These are phyloP conservation scores for Oryza nivara DNA, from an alignment of 176 grass and related monocot genomes.

Conservation along the genomic window DNA sequence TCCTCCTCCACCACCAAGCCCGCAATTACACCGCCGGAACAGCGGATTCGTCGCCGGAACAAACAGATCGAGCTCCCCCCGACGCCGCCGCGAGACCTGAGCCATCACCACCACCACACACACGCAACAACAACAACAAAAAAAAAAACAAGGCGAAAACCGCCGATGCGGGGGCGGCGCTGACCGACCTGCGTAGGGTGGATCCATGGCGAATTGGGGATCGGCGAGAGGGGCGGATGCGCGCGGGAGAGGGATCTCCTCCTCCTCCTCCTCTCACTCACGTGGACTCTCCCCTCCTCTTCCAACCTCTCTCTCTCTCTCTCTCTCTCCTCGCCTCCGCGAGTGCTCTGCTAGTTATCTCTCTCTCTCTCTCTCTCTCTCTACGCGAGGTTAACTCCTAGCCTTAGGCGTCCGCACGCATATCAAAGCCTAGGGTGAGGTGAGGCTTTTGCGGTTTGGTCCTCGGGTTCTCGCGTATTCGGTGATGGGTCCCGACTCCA, in stretches of 20 bases:
- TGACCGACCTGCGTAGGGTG: constrained; percentile 54
- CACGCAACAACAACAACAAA: too few species aligned
- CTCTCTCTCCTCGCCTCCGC: not conserved
- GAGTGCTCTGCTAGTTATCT: not conserved
- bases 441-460: not conserved
- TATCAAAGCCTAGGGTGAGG: constrained; percentile 2
- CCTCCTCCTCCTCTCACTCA: constrained; percentile 20
- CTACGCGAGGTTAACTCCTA: constrained; percentile 28
- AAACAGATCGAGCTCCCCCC: constrained; percentile 42
- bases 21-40: not conserved
- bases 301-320: too few species aligned
- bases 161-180: not conserved
- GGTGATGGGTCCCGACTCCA: rapidly evolving
- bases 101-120: not conserved
- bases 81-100: not conserved
- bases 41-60: not conserved
- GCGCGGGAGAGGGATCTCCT: constrained; percentile 35
- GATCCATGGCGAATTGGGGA: constrained; percentile 54
- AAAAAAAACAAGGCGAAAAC: not conserved
- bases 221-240: not conserved
- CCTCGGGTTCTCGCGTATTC: constrained; percentile 28
- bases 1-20: not conserved
- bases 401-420: constrained; percentile 39
- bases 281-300: constrained; percentile 41
- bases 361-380: not conserved